Evolutionary conservation across 1,284 basidiomycete genomes (phyloP).

Genomic region (Fistulinella cinereoalba): DNA sequence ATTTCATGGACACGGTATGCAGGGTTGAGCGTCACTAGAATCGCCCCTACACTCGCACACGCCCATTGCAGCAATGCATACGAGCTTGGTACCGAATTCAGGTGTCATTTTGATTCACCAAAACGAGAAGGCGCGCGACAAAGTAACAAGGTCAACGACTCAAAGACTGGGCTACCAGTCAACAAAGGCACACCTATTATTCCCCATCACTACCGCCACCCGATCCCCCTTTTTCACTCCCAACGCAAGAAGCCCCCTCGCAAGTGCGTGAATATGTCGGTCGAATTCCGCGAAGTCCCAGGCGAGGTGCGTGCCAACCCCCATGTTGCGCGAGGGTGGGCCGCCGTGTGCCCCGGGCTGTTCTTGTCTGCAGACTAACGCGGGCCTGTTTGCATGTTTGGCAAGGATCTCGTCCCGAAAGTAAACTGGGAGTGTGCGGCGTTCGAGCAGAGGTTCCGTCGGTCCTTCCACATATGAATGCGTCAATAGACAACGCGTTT

Average conservation of each 20-base stretch:
- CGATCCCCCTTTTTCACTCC: slow-evolving; percentile 78
- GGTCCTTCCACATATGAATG: slow-evolving; percentile 60
- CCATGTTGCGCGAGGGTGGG: slow-evolving; percentile 49
- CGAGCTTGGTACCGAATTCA: slow-evolving; percentile 46
- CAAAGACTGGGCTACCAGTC: no score
- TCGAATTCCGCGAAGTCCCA: slow-evolving; percentile 78
- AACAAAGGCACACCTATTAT: slow-evolving; percentile 64
- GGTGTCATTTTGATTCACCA: no score
- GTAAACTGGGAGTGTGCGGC: slow-evolving; percentile 61
- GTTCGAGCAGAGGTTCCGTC: slow-evolving; percentile 55
- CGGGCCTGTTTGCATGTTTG: slow-evolving; percentile 52
- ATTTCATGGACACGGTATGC: slow-evolving; percentile 75
- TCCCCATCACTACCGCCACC: slow-evolving; percentile 81
- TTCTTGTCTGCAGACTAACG: slow-evolving; percentile 67
- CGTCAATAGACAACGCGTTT: slow-evolving; percentile 25
- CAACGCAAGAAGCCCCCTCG: slow-evolving; percentile 65
- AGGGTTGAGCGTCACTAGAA: slow-evolving; percentile 80
- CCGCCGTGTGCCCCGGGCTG: slow-evolving; percentile 56
- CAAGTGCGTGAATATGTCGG: slow-evolving; percentile 61
- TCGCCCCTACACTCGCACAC: slow-evolving; percentile 74
- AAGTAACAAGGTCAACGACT: no score
- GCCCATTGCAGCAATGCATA: slow-evolving; percentile 85
- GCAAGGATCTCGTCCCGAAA: slow-evolving; percentile 56
- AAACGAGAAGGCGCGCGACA: no score
- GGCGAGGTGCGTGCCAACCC: slow-evolving; percentile 50